Percentiles rank a stretch among this genome's conserved stretches.
phyloP scores from a whole-genome alignment of 345 rosid species.

The Camelina sativa region DNA sequence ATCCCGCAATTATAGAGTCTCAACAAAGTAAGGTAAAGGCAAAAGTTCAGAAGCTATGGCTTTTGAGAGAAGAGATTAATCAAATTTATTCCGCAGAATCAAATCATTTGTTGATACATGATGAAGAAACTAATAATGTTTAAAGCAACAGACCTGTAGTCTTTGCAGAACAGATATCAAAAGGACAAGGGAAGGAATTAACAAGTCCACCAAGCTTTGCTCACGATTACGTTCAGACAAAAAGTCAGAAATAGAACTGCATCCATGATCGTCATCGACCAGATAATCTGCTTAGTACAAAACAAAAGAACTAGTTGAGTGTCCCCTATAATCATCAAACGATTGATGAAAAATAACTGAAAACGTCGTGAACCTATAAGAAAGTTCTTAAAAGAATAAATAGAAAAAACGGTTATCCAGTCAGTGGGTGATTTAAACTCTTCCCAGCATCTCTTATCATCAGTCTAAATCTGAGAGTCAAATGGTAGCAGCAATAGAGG shows the following conservation, averaged over 20 bases:
- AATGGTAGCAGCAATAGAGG: conserved; percentile 11
- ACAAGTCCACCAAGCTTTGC: conserved; percentile 87
- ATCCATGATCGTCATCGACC: conserved; percentile 93
- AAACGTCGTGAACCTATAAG: conserved; percentile 21
- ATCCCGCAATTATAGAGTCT: conserved; percentile 7
- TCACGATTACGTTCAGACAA: conserved; percentile 94
- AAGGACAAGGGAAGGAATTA: conserved; percentile 80
- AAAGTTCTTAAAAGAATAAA: conserved; percentile 24
- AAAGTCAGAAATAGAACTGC: conserved; percentile 95
- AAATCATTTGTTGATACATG: conserved; percentile 1
- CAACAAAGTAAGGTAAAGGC: conserved; percentile 17
- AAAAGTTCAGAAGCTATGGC: conserved; percentile 25
- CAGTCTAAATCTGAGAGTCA: conserved; percentile 18
- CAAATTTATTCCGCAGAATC: conserved; percentile 10
- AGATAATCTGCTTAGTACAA: conserved; percentile 73
- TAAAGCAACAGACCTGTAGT: conserved; percentile 65
- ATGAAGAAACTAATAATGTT: conserved; percentile 22
- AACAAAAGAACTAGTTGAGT: conserved; percentile 32
- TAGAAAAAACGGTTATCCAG: background rate
- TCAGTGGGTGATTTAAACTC: conserved; percentile 25
- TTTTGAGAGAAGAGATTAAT: conserved; percentile 15
- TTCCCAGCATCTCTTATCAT: conserved; percentile 23
- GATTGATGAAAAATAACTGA: conserved; percentile 18
- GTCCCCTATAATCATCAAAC: conserved; percentile 24
- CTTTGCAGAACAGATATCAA: conserved; percentile 77